These are phyloP conservation scores for Psilocybe cubensis DNA, from an alignment of 768 basidiomycete genomes.

Conservation along the genomic window DNA sequence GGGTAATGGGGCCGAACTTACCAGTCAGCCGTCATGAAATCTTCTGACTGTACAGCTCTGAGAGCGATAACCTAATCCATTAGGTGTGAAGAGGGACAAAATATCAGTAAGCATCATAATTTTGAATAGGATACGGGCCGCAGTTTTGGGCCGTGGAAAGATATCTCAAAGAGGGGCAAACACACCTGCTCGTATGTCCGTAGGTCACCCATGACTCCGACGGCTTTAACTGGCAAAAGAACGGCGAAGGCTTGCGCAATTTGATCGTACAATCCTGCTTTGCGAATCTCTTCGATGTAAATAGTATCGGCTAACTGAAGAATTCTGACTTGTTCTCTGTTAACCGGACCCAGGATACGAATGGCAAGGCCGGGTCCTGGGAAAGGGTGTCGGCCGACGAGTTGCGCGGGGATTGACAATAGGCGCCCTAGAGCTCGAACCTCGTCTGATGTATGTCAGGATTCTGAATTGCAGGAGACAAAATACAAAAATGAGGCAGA, in stretches of 20 bases:
- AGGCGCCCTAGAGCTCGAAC: constrained; percentile 92
- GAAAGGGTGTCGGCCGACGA: constrained; percentile 98
- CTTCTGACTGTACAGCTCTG: constrained; percentile 95
- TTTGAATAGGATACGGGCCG: background rate
- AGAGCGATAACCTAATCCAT: constrained; percentile 82
- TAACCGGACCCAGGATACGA: constrained; percentile 95
- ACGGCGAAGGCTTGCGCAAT: constrained; percentile 98
- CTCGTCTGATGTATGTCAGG: constrained; percentile 65
- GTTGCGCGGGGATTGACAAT: constrained; percentile 86
- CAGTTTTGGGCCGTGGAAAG: background rate
- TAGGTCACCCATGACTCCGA: constrained; percentile 97
- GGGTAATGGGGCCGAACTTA: constrained; percentile 33
- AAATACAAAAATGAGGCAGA: constrained; percentile 28
- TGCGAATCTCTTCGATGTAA: constrained; percentile 97
- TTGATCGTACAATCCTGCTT: constrained; percentile 88
- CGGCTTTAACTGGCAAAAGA: constrained; percentile 91
- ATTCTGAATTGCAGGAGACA: background rate
- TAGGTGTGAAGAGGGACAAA: background rate
- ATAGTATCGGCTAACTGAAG: constrained; percentile 92
- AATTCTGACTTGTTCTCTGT: constrained; percentile 88
- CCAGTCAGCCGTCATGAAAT: constrained; percentile 99
- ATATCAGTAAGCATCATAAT: constrained; percentile 4
- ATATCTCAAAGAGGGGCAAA: background rate
- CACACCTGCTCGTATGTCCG: constrained; percentile 93
- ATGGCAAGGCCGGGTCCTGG: constrained; percentile 98